These are phyloP conservation scores for Aspergillus uvarum DNA, from an alignment of 2,329 filamentous ascomycete species.

Conservation along the genomic window DNA sequence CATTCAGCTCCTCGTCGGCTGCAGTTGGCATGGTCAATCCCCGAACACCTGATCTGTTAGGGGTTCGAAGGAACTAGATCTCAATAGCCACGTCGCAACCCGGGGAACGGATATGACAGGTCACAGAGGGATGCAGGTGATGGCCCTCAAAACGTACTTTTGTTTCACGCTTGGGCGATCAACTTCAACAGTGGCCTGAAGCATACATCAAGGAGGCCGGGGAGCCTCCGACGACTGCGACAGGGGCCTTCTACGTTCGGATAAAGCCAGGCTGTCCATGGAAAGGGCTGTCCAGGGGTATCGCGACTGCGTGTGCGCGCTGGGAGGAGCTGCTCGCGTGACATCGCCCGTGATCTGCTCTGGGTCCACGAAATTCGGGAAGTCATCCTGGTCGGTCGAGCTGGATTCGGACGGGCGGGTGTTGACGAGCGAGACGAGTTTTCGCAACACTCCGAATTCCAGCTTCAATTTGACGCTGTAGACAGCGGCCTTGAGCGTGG, in stretches of 20 bases:
- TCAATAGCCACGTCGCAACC: not conserved
- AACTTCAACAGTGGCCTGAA: not conserved
- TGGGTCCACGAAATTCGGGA: conserved; percentile 44
- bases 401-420: conserved; percentile 30
- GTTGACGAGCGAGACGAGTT: conserved; percentile 43
- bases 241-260: conserved; percentile 25
- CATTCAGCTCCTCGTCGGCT: not conserved
- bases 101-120: not conserved
- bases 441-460: conserved; percentile 50
- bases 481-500: conserved; percentile 46
- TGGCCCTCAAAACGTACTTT: not conserved
- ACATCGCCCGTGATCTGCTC: conserved; percentile 40
- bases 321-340: conserved; percentile 33
- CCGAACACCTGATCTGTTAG: not conserved
- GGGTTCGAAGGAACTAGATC: not conserved
- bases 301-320: conserved; percentile 13
- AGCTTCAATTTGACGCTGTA: conserved; percentile 53
- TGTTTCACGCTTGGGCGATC: not conserved
- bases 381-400: conserved; percentile 35
- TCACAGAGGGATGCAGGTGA: not conserved
- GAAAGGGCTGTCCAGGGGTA: conserved; percentile 28
- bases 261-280: conserved; percentile 29
- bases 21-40: not conserved
- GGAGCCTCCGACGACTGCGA: conserved; percentile 18
- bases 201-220: conserved; percentile 19